Evolutionary conservation across 352 stramenopile genomes (phyloP).

Genomic region (Phytophthora quininea): DNA sequence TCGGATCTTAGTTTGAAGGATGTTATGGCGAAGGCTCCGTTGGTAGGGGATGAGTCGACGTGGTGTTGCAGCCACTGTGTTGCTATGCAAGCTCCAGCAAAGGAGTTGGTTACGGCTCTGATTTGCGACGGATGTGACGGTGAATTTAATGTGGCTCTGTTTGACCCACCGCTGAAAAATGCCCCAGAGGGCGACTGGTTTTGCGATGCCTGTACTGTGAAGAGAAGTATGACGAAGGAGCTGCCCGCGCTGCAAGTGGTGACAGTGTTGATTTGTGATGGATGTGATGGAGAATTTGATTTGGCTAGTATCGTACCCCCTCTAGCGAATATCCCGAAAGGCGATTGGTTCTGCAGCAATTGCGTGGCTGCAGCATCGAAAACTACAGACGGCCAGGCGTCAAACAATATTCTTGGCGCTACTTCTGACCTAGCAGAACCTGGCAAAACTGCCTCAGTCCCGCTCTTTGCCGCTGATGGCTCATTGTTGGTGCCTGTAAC

Average conservation of each 20-base stretch:
- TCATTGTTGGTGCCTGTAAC: conserved; percentile 30
- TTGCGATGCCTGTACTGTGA: conserved; percentile 6
- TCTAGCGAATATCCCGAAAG: conserved; percentile 39
- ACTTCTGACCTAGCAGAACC: not conserved
- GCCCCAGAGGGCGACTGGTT: conserved; percentile 51
- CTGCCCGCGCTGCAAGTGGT: conserved; percentile 1
- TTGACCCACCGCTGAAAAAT: conserved; percentile 48
- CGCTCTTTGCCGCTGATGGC: not conserved
- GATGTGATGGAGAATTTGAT: conserved; percentile 71
- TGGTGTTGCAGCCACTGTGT: conserved; percentile 48
- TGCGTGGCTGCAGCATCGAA: conserved; percentile 17
- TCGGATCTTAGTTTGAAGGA: conserved; percentile 32
- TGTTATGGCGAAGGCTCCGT: conserved; percentile 36
- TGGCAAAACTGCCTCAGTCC: not conserved
- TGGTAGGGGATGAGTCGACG: conserved; percentile 32
- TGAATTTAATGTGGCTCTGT: conserved; percentile 55
- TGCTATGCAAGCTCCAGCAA: not conserved
- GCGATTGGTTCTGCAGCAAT: conserved; percentile 51
- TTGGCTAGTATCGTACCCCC: conserved; percentile 53
- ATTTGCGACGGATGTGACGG: conserved; percentile 77
- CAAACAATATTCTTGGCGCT: not conserved
- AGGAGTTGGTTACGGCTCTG: conserved; percentile 36
- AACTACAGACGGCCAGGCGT: not conserved
- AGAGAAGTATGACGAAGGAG: not conserved
- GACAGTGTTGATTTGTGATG: conserved; percentile 64